Base-by-base conservation (phyloP, 176 grass and related monocot genomes). In the Aegilops speltoides region DNA sequence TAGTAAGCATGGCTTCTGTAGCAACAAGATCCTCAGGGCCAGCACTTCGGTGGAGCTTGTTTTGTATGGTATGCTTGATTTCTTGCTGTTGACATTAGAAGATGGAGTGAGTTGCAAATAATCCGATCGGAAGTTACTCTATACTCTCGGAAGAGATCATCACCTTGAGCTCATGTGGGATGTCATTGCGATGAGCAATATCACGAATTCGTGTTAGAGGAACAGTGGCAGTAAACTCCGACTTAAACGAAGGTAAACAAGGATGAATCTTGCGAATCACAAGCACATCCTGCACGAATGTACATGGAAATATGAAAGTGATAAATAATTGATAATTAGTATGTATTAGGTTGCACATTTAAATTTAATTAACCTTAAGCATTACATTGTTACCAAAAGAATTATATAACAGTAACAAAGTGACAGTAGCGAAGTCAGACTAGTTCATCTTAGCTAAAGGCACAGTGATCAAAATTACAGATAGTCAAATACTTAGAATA, bases 51-150 rank as follows among this genome's bases (percentile, higher is more conserved):
- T 98, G 96, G 89, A 98, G 93, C 81, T 98, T 98, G 89, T 98
- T 98, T 92, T 98, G 96, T 86, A 98, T 95, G 48, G 96, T 95
- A 89, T 98, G 96, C 76, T 98, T 98, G 63, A 98, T 98, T 90
- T 98, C 96, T 98, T 95, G 93, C 93, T 98, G 88, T 89, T 84
- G 61, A 88, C 76, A 86, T 20, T 37, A 91, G 62, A 79, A 86
- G 50, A 48, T 24, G 22, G 84, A 79, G 14, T 88, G 43, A 79
- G 70, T 19, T 79, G 77, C 26, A 87, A 82, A 76, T 76, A 85
- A 74, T 73, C 15, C 64, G 40, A 48, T 37, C 16, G 61, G 4
- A 46, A 72, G 33, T 84, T 88, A 71, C 22, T 67, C 5, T 14
- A 85, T 25, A 71, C 4, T 72, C 16, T 80, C 10, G 66, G 73